These are phyloP conservation scores for Quercus bicolor DNA, from an alignment of 306 rosid genomes.

Conservation along the genomic window DNA sequence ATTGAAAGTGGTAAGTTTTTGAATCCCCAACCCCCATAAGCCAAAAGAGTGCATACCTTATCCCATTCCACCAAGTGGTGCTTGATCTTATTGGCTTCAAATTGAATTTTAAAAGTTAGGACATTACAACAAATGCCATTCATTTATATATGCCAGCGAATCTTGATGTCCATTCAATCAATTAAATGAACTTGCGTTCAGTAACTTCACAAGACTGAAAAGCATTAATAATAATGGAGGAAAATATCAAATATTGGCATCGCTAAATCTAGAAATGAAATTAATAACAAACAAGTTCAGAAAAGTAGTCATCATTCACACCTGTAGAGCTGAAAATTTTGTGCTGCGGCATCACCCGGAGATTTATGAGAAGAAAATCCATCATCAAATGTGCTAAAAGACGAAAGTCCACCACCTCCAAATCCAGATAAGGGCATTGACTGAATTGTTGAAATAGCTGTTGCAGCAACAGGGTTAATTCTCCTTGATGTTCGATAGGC, in stretches of 20 bases:
- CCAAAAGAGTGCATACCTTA: too few relatives aligned
- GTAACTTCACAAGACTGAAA: neutral
- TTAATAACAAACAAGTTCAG: slow-evolving; percentile 11
- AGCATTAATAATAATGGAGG: neutral
- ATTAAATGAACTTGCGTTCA: neutral
- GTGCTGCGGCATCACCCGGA: slow-evolving; percentile 75
- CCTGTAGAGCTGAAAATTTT: slow-evolving; percentile 95
- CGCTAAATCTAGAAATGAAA: neutral
- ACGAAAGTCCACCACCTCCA: slow-evolving; percentile 82
- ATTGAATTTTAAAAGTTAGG: neutral
- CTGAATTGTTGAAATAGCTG: slow-evolving; percentile 96
- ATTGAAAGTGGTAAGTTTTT: too few relatives aligned
- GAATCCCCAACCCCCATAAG: too few relatives aligned
- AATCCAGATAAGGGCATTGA: slow-evolving; percentile 98
- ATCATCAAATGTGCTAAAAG: slow-evolving; percentile 84
- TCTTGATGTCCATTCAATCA: neutral
- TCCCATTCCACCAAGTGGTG: too few relatives aligned
- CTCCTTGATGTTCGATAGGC: slow-evolving; percentile 94
- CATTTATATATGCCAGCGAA: neutral
- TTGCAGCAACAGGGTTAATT: slow-evolving; percentile 85
- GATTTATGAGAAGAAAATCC: slow-evolving; percentile 74
- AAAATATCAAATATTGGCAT: neutral
- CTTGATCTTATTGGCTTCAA: neutral
- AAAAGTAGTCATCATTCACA: slow-evolving; percentile 21
- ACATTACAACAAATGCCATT: neutral